A percentile compares a stretch with the other conserved stretches of the same genome.
Evolutionary conservation across 2,329 filamentous ascomycete species (phyloP).

Genomic region (Alternaria rosae): DNA sequence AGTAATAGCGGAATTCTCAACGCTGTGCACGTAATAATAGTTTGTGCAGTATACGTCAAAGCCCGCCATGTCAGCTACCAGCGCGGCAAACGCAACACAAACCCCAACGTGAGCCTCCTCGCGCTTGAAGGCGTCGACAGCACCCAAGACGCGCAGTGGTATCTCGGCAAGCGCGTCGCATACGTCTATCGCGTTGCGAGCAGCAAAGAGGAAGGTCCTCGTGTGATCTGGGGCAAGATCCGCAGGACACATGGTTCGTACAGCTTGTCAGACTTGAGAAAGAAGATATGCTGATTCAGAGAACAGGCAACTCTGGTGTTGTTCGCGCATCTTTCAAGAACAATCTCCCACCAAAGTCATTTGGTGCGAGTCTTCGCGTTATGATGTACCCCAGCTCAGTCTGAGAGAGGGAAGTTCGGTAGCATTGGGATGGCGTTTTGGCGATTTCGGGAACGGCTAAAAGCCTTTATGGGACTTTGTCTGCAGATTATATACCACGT

Average conservation of each 20-base stretch:
- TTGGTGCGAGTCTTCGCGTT: conserved; percentile 76
- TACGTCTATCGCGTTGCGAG: conserved; percentile 94
- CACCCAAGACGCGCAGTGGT: conserved; percentile 90
- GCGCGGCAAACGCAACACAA: conserved; percentile 71
- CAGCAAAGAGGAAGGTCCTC: conserved; percentile 67
- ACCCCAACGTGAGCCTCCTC: conserved; percentile 77
- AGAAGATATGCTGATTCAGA: conserved; percentile 39
- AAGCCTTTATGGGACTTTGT: background rate
- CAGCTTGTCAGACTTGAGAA: conserved; percentile 42
- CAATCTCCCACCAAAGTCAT: conserved; percentile 89
- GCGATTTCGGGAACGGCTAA: conserved; percentile 8
- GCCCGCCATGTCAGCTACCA: conserved; percentile 97
- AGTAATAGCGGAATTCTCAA: background rate
- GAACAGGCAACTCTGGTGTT: conserved; percentile 87
- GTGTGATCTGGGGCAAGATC: conserved; percentile 98
- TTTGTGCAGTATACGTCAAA: conserved; percentile 59
- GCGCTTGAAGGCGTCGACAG: conserved; percentile 97
- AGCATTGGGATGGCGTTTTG: conserved; percentile 11
- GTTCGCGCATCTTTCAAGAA: conserved; percentile 94
- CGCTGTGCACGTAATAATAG: background rate
- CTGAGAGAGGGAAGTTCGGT: conserved; percentile 1
- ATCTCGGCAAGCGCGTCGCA: conserved; percentile 96
- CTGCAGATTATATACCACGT: background rate
- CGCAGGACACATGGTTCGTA: conserved; percentile 78
- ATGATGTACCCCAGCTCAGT: conserved; percentile 78